Evolutionary conservation across 805 yeast species (phyloP), one percentile per base, ranked within the genome.

Genomic region (Sugiyamaella chiloensis): DNA sequence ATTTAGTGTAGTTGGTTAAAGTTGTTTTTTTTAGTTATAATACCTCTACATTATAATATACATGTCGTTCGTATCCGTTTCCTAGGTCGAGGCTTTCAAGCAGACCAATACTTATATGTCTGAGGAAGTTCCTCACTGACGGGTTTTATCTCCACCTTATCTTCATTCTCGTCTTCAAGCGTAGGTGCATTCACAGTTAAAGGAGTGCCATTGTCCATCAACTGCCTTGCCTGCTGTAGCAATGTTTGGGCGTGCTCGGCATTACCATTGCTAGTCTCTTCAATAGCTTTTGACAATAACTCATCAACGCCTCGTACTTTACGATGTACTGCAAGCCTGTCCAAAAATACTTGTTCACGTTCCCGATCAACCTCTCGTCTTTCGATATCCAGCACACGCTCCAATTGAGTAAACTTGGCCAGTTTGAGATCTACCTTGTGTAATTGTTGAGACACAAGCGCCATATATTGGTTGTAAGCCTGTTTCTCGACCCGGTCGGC

Each of bases 401-500:
- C 98, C 58, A 91, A 72, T 47, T 74, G 69, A 50, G 76, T 72
- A 48, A 93, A 67, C 57, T 84, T 80, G 29, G 75, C 71, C 56
- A 91, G 70, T 65, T 91, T 91, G 46, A 78, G 62, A 45, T 87
- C 88, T 46, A 91, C 72, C 61, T 87, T 86, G 50, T 81, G 75
- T 53, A 88, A 70, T 47, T 91, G 85, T 53, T 86, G 72, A 55
- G 80, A 83, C 35, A 86, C 79, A 35, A 82, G 74, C 63, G 78
- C 83, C 60, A 76, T 79, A 49, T 79, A 78, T 48, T 83, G 70
- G 47, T 75, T 70, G 42, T 79, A 64, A 59, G 62, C 61, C 81
- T 79, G 88, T 51, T 89, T 72, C 60, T 87, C 96, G 63, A 87
- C 95, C 60, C 79, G 81, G 3, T 81, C 79, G 4, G 91, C 87